These are phyloP conservation scores for Oligophagozyma castellii DNA, from an alignment of 1,139 yeast species.

Conservation along the genomic window DNA sequence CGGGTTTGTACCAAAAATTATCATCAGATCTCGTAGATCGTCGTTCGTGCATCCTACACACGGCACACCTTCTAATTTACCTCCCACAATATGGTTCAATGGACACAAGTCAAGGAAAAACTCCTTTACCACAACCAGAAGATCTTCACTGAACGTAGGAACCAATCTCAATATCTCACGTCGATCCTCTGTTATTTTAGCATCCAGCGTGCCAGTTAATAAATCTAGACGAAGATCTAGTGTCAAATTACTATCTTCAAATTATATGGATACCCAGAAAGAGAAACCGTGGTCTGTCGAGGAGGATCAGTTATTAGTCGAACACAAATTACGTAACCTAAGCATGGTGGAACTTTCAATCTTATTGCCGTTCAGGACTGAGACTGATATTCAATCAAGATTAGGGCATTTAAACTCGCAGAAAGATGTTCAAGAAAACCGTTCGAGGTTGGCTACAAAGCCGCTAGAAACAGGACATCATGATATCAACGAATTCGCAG, in stretches of 20 bases:
- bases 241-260: background rate
- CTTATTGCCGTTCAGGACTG: constrained; percentile 58
- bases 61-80: background rate
- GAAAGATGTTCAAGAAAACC: background rate
- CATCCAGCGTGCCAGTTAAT: constrained; percentile 3
- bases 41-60: constrained; percentile 15
- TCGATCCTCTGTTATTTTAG: constrained; percentile 15
- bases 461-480: too few relatives aligned
- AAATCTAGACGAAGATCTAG: background rate
- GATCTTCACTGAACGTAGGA: constrained; percentile 19
- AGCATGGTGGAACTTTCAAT: constrained; percentile 65
- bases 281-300: constrained; percentile 15
- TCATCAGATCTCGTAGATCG: constrained; percentile 23
- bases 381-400: constrained; percentile 57
- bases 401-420: constrained; percentile 19
- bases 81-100: constrained; percentile 5
- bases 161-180: constrained; percentile 12
- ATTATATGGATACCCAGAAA: background rate
- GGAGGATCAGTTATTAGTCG: constrained; percentile 63
- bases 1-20: constrained; percentile 24
- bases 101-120: constrained; percentile 21
- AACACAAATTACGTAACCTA: constrained; percentile 41
- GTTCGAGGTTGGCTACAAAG: background rate
- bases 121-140: constrained; percentile 22
- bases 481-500: too few relatives aligned